Evolutionary conservation across 2,329 filamentous ascomycete species (phyloP).

Genomic region (Colletotrichum tropicale): DNA sequence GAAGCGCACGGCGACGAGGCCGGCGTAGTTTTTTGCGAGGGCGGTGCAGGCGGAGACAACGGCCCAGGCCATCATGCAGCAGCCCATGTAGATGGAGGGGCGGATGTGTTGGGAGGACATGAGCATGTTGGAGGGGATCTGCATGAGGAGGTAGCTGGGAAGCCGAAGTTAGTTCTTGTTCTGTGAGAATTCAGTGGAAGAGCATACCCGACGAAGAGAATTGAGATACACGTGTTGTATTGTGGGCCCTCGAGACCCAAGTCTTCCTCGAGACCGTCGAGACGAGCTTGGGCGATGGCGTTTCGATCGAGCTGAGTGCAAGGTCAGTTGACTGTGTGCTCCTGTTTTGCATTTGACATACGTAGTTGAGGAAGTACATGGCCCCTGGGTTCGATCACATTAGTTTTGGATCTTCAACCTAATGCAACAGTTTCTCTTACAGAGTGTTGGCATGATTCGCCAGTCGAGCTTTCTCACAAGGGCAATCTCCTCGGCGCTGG

Average conservation of each 20-base stretch:
- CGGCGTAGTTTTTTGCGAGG: constrained; percentile 42
- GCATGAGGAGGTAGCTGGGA: constrained; percentile 46
- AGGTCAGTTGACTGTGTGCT: neutral
- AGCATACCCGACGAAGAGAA: constrained; percentile 54
- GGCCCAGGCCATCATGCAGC: constrained; percentile 44
- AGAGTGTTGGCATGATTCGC: constrained; percentile 44
- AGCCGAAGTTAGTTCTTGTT: neutral
- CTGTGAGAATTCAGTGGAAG: too few relatives aligned
- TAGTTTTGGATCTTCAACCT: neutral
- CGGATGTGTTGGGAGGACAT: constrained; percentile 40
- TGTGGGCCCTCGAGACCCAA: constrained; percentile 50
- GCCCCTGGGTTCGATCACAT: neutral
- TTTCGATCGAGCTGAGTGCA: constrained; percentile 48
- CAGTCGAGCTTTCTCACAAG: constrained; percentile 40
- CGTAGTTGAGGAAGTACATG: constrained; percentile 46
- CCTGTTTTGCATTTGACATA: constrained; percentile 10
- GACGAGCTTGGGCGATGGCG: constrained; percentile 60
- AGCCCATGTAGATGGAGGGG: constrained; percentile 30
- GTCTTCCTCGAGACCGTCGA: constrained; percentile 58
- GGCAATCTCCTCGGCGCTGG: constrained; percentile 34
- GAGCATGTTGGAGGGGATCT: constrained; percentile 51
- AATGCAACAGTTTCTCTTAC: constrained; percentile 15
- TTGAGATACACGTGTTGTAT: constrained; percentile 53
- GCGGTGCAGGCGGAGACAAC: constrained; percentile 45
- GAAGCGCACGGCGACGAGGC: constrained; percentile 46